Base-by-base conservation (phyloP, 805 yeast species). In the Jamesozyma hellenica region DNA sequence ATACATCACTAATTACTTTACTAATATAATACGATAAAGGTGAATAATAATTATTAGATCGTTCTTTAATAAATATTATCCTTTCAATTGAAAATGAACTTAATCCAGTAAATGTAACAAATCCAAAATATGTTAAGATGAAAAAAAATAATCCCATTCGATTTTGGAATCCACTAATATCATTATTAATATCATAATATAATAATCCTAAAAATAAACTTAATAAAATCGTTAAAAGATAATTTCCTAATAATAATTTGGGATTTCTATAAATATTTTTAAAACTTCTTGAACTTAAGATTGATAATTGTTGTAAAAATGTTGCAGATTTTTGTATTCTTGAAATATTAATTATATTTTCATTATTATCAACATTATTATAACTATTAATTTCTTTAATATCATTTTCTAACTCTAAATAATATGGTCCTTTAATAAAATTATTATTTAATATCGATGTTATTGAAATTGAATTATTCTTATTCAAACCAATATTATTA, bases 151-250 rank as follows among this genome's bases (percentile, higher is more conserved):
- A 67, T 0, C 98, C 98, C 47, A 92, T 69, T 51, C 98, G 72
- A 61, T 92, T 92, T 60, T 92, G 98, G 68, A 92, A 92, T 0
- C 98, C 98, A 52, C 95, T 79, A 40, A 92, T 90, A 58, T 90
- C 96, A 55, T 86, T 82, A 32, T 78, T 67, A 19, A 90, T 78
- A 53, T 86, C 71, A 63, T 79, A 90, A 60, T 92, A 92, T 31
- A 92, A 67, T 36, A 74, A 74, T 0, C 97, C 96, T 61, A 95
- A 79, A 61, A 90, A 82, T 4, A 78, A 54, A 1, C 95, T 96
- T 60, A 90, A 75, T 13, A 79, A 58, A 8, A 84, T 61, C 0
- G 96, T 80, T 43, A 90, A 67, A 2, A 81, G 65, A 54, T 90
- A 90, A 53, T 92, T 94, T 1, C 92, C 83, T 43, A 87, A 58